Percentiles rank a stretch among this genome's conserved stretches.
Conservation (phyloP, 768 basidiomycete species). For the Boletellus emodensis region DNA sequence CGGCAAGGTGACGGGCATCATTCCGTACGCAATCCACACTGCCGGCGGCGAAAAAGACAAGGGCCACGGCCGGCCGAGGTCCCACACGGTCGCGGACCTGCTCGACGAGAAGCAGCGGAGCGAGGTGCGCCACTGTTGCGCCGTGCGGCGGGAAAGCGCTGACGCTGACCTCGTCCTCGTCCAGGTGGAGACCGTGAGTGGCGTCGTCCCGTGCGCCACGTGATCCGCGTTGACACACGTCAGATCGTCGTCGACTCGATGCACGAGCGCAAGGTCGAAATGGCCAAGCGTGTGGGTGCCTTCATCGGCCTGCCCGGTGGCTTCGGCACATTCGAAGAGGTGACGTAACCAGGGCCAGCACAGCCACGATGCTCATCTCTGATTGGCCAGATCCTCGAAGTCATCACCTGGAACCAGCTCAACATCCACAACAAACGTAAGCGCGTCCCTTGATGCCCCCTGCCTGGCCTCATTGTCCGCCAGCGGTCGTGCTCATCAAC, state of each 20-base stretch:
- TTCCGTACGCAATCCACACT: conserved; percentile 71
- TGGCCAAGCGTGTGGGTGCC: conserved; percentile 76
- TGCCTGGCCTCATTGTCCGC: neutral
- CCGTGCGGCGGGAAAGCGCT: neutral
- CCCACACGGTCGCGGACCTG: conserved; percentile 15
- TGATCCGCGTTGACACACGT: conserved; percentile 1
- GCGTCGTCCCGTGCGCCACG: neutral
- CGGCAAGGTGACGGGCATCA: conserved; percentile 72
- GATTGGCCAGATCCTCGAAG: conserved; percentile 69
- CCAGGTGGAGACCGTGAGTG: conserved; percentile 33
- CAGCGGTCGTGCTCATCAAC: conserved; percentile 86
- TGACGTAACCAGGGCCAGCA: neutral
- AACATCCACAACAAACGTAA: conserved; percentile 82
- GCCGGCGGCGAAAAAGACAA: conserved; percentile 63
- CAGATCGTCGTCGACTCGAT: conserved; percentile 75
- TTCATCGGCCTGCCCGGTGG: conserved; percentile 93
- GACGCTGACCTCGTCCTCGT: neutral
- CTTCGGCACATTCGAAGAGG: conserved; percentile 95
- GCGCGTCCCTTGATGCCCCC: conserved; percentile 18
- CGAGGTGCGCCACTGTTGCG: conserved; percentile 30
- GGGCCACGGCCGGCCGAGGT: conserved; percentile 24
- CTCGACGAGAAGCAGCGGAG: conserved; percentile 33
- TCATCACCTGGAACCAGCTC: conserved; percentile 91
- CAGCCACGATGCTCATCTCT: conserved; percentile 1
- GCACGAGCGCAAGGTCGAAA: conserved; percentile 87